Base-by-base conservation (phyloP, 2,329 filamentous ascomycete genomes). In the Epichloe bromicola region DNA sequence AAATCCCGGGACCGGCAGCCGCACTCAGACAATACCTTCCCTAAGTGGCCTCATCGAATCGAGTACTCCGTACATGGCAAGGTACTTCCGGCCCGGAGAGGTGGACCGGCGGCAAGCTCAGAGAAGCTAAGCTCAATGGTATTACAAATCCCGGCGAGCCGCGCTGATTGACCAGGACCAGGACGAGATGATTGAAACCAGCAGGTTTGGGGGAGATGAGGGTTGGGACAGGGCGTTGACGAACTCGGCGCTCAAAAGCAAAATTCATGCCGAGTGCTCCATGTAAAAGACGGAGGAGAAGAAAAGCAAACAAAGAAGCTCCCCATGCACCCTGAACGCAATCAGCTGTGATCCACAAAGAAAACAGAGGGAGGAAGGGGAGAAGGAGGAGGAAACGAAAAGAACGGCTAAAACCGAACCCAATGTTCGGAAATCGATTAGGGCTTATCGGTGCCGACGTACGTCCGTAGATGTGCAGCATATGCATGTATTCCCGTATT, bases 81-180 rank as follows among this genome's bases (percentile, higher is more conserved):
- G 26, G 15, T 33, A n/a, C 15, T 30, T 33, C 48, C 30, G 48
- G 41, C 14, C 48, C 44, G 36, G 20, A 33, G 36, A 39, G 20
- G 34, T 53, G 49, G 50, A 40, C 36, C 34, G 23, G 43, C 37
- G 33, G 20, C 36, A 26, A 33, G 15, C 12, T n/a, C 19, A 14
- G 20, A 37, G 17, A 36, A 43, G 50, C 51, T 43, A 47, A 53
- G 41, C 50, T 55, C 40, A 41, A 53, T 54, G 48, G 51, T 53
- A n/a, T n/a, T n/a, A 52, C 50, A 52, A 48, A 52, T 48, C n/a
- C 49, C 48, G 46, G 53, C 52, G 49, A 37, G 52, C 55, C 48
- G 41, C 47, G 49, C 41, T 34, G 19, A 33, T 42, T 46, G 15
- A 38, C 40, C 26, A 40, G 40, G 51, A 36, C 30, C 23, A 19